Evolutionary conservation across 2,329 filamentous ascomycete species (phyloP), one percentile per base, ranked within the genome.

Genomic region (Aspergillus vadensis): DNA sequence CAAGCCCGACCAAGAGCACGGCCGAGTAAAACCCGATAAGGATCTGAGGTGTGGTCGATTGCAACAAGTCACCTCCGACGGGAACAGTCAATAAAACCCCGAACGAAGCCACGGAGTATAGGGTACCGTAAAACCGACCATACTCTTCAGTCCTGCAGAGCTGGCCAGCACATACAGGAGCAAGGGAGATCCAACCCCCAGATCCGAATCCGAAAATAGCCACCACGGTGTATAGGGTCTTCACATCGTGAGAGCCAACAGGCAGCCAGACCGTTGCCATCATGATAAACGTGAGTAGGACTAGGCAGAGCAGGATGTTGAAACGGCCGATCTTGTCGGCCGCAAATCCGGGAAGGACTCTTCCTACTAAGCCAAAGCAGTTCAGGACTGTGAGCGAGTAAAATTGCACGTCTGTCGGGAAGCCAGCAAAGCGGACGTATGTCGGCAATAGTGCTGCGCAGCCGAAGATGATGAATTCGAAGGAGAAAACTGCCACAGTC

Each of bases 401-500:
- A 58, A 79, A 82, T 3, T 80, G 79, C 0, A 74, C 72, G 25
- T 80, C 70, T 1, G 70, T 58, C 5, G 74, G 66, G 36, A 81
- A 66, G 0, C 75, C 77, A 1, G 78, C 77, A 12, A 68, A 73
- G 15, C 72, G 72, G 21, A 72, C 67, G 61, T 82, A 82, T 0
- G 80, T 81, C 0, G 81, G 81, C 1, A 83, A 67, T 7, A 83
- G 73, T 1, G 78, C 79, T 0, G 78, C 76, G n/a, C 79, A 76
- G 12, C 80, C 80, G 44, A 83, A 83, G 14, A 83, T 75, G 39
- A 79, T 79, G 52, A 83, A 80, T 50, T 83, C 81, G 19, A 83
- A 77, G 1, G 76, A 72, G 59, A 83, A 81, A 8, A 82, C 73
- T 0, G 75, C 76, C 4, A 75, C 65, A 0, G 78, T 75, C 3